These are phyloP conservation scores for Yueomyces sp. DNA, from an alignment of 805 yeast species.

Conservation along the genomic window DNA sequence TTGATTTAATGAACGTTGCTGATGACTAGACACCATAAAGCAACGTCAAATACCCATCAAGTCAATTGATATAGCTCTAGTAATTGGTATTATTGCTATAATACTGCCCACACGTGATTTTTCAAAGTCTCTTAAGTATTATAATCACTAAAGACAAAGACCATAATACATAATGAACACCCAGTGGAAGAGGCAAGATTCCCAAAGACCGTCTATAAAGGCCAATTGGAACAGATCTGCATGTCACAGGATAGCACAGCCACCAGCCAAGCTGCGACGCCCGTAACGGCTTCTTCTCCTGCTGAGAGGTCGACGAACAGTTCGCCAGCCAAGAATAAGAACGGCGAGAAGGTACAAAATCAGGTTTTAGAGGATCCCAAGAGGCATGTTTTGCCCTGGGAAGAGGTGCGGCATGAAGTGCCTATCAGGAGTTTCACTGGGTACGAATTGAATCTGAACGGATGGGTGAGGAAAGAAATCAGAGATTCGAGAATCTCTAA, in stretches of 20 bases:
- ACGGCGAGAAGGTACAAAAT: background rate
- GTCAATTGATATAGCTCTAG: too few species aligned
- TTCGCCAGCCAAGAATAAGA: background rate
- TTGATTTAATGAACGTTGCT: too few species aligned
- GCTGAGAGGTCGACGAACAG: background rate
- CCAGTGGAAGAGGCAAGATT: too few species aligned
- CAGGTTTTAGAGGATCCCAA: conserved; percentile 1
- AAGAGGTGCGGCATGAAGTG: conserved; percentile 6
- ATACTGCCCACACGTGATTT: too few species aligned
- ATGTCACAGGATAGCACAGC: background rate
- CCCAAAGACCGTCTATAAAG: too few species aligned
- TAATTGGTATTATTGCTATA: too few species aligned
- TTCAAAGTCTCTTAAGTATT: too few species aligned
- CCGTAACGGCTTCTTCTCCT: background rate
- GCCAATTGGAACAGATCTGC: too few species aligned
- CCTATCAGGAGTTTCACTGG: conserved; percentile 17
- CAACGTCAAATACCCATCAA: too few species aligned
- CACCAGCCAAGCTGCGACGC: background rate
- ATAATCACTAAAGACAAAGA: too few species aligned
- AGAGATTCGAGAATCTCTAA: background rate
- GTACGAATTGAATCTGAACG: conserved; percentile 13
- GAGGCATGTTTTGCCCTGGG: conserved; percentile 16
- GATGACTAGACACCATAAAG: too few species aligned
- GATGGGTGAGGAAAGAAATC: conserved; percentile 18
- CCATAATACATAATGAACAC: too few species aligned